Conservation (phyloP, 495 filamentous ascomycete species). For the Terfezia boudieri region DNA sequence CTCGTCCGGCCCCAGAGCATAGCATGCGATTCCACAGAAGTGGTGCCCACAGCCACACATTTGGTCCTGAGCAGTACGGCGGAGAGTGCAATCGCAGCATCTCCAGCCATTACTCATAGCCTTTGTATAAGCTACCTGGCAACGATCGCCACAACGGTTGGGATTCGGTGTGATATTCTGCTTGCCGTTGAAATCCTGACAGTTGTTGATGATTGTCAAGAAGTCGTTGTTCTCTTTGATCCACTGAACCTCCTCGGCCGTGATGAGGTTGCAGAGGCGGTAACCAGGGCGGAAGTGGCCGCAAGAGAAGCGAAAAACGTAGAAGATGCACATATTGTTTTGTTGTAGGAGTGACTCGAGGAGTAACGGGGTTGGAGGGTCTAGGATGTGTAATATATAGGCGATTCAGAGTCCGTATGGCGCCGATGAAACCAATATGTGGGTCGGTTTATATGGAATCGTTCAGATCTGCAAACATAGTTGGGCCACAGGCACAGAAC, state of each 20-base stretch:
- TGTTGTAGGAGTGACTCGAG: no score
- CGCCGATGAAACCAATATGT: no score
- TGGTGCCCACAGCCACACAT: not conserved
- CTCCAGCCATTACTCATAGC: not conserved
- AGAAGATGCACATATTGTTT: not conserved
- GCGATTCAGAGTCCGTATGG: no score
- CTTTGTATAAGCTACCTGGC: not conserved
- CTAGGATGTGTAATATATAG: no score
- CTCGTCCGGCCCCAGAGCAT: not conserved
- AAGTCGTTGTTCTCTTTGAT: not conserved
- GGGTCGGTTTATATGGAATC: no score
- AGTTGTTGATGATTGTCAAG: not conserved
- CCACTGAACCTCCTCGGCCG: not conserved
- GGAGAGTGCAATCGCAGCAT: not conserved
- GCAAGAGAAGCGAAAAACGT: not conserved
- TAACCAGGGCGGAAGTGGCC: not conserved
- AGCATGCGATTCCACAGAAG: not conserved
- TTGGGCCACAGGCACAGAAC: no score
- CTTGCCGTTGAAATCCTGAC: not conserved
- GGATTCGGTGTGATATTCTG: not conserved
- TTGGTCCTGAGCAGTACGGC: not conserved
- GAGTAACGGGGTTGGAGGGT: no score
- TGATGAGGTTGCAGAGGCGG: not conserved
- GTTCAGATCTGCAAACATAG: no score
- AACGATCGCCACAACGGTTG: not conserved